Evolutionary conservation across 768 basidiomycete species (phyloP).

Genomic region (Sistotremastrum suecicum): DNA sequence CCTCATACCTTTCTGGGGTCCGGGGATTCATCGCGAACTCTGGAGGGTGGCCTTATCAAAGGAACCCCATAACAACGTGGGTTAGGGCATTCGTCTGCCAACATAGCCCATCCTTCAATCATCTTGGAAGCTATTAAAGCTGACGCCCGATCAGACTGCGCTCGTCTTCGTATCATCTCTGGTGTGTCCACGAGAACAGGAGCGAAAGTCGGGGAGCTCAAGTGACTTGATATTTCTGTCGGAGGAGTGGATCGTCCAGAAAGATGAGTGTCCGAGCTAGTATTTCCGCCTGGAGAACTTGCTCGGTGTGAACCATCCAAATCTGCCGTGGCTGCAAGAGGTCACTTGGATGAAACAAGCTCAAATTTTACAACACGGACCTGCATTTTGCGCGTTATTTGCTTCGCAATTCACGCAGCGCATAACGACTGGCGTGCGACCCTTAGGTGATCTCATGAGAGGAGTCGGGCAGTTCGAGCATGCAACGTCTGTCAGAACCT

Average conservation of each 20-base stretch:
- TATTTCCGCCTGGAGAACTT: conserved; percentile 9
- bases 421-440: conserved; percentile 26
- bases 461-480: conserved; percentile 50
- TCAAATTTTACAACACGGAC: conserved; percentile 4
- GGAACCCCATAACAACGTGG: conserved; percentile 62
- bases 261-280: conserved; percentile 28
- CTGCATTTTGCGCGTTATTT: conserved; percentile 16
- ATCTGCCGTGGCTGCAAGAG: background rate
- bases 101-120: conserved; percentile 77
- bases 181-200: conserved; percentile 47
- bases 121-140: conserved; percentile 65
- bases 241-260: conserved; percentile 66
- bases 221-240: conserved; percentile 52
- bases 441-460: conserved; percentile 55
- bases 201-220: conserved; percentile 50
- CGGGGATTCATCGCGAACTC: conserved; percentile 33
- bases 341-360: background rate
- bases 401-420: conserved; percentile 56
- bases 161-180: conserved; percentile 50
- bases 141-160: conserved; percentile 72
- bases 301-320: background rate
- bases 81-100: conserved; percentile 75
- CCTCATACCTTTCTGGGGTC: conserved; percentile 50
- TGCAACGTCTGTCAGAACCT: conserved; percentile 53
- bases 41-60: conserved; percentile 61